phyloP scores from a whole-genome alignment of 2,329 filamentous ascomycete species.

The Beauveria sp. region DNA sequence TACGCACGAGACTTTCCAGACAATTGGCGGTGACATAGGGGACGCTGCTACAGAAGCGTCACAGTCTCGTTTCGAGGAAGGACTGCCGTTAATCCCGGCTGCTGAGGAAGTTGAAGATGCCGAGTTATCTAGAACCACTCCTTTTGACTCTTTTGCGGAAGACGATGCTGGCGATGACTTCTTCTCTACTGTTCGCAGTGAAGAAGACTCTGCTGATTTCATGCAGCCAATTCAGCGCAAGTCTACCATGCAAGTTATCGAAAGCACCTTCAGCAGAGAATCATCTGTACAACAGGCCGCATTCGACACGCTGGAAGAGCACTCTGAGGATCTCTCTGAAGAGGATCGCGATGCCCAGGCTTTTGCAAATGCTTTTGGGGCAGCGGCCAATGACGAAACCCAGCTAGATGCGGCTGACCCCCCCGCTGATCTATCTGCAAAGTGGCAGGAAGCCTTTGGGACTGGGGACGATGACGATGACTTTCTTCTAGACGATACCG shows the following conservation, averaged over 20 bases:
- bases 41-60: conserved; percentile 34
- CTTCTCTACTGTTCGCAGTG: conserved; percentile 44
- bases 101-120: background rate
- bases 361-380: conserved; percentile 17
- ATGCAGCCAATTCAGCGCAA: conserved; percentile 50
- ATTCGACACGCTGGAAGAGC: background rate
- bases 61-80: conserved; percentile 62
- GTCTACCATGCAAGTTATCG: conserved; percentile 60
- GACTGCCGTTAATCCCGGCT: conserved; percentile 52
- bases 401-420: conserved; percentile 16
- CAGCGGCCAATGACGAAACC: conserved; percentile 16
- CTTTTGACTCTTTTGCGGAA: conserved; percentile 28
- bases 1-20: conserved; percentile 17
- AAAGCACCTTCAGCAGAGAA: background rate
- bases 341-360: conserved; percentile 21
- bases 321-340: conserved; percentile 17
- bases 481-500: conserved; percentile 52
- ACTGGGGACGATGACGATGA: conserved; percentile 66
- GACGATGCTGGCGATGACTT: conserved; percentile 50
- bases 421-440: conserved; percentile 63
- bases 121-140: background rate
- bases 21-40: conserved; percentile 36
- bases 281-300: background rate
- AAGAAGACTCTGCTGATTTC: conserved; percentile 21
- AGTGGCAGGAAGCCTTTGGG: conserved; percentile 76